Base-by-base conservation (phyloP, 352 stramenopile species). In the Pythium guiyangense region DNA sequence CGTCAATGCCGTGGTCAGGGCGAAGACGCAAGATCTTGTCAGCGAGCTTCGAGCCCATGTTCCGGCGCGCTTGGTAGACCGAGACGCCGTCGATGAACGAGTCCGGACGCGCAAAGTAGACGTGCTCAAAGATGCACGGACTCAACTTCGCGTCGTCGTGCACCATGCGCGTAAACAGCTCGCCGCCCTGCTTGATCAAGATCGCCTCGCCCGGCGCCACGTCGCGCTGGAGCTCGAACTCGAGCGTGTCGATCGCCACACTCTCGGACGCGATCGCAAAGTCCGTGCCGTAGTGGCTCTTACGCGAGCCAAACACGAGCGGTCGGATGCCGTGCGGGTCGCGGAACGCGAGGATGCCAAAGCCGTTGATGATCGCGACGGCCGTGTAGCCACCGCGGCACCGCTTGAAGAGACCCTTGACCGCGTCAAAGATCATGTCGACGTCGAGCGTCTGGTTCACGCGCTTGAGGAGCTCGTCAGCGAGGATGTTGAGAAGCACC, bases 111-210 rank as follows among this genome's bases (percentile, higher is more conserved):
- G 97, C 95, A 81, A 99, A 99, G 79, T 99, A 99, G 40, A 99
- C 97, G 75, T 99, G 98, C 82, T 99, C 97, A 69, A 99, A 99
- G 64, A 99, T 98, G 72, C 97, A 99, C n/a, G 97, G 97, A 11
- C 75, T 85, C 15, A 97, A 80, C 54, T 70, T 77, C 12, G 78
- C 67, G 42, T 76, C 54, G 12, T 75, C 64, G 42, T 83, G 69
- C 71, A 95, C 98, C 53, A 90, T 74, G 53, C 92, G 87, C 12
- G 82, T 90, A 52, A 90, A 83, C 34, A 98, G 88, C 44, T 83
- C 62, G 26, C 83, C 96, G 60, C 70, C 89, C 71, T 92, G 82
- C 67, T 78, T 94, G 61, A 99, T 90, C 42, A 99, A 88, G 65
- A 99, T 96, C 25, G 92, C 95, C 79, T 99, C 97, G 52, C 97